Percentiles rank a stretch among this genome's conserved stretches.
These are phyloP conservation scores for Dittrichia graveolens DNA, from an alignment of 129 eudicot species.

Conservation along the genomic window DNA sequence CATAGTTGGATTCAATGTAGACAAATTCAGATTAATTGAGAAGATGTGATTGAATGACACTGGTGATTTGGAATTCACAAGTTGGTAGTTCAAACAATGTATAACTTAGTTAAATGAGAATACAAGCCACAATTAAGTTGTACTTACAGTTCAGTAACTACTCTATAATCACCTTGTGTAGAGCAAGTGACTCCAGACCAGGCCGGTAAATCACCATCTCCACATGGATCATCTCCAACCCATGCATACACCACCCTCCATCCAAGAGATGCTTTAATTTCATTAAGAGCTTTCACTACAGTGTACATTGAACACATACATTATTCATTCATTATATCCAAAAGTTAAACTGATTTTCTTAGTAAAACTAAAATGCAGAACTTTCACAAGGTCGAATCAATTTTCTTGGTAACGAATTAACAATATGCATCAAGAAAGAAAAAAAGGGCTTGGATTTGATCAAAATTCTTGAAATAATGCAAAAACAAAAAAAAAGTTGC, in stretches of 20 bases:
- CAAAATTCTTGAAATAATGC: background rate
- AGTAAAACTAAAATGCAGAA: background rate
- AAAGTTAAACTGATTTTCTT: constrained; percentile 1
- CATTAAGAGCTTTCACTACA: constrained; percentile 89
- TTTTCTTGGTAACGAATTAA: background rate
- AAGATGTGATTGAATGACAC: too few species aligned
- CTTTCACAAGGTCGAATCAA: background rate
- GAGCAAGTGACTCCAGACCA: constrained; percentile 57
- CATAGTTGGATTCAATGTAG: constrained; percentile 7
- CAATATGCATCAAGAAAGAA: background rate
- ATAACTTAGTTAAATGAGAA: constrained; percentile 3
- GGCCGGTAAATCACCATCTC: constrained; percentile 94
- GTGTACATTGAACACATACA: constrained; percentile 7
- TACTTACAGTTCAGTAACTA: constrained; percentile 86
- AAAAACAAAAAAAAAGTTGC: background rate
- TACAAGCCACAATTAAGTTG: background rate
- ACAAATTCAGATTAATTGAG: background rate
- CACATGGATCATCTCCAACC: constrained; percentile 99
- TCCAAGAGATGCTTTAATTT: constrained; percentile 92
- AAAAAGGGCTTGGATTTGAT: background rate
- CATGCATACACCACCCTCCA: constrained; percentile 99
- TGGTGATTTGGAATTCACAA: too few species aligned
- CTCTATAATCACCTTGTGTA: constrained; percentile 44
- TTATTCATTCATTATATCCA: background rate
- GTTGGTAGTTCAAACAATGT: background rate